Evolutionary conservation across 78 protist species (phyloP), one percentile per base, ranked within the genome.

Genomic region (Guillardia theta): DNA sequence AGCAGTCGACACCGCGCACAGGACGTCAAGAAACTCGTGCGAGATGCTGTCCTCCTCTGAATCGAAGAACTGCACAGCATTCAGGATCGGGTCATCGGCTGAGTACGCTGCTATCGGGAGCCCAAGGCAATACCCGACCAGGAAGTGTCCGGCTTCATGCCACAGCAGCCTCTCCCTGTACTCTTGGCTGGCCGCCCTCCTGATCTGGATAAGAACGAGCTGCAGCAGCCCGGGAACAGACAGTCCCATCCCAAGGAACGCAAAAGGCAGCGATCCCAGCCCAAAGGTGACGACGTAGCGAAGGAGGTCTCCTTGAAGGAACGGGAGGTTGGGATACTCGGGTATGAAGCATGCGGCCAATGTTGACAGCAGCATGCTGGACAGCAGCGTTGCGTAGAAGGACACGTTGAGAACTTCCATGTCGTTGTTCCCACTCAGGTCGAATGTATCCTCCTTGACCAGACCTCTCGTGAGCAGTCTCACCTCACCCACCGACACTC

Each of bases 121-220:
- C 58, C 30, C 15, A 10, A 50, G 58, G 18, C 12, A 4, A 46
- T 77, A 77, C 33, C 90, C 90, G 15, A 78, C 90, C 2, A 78
- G 90, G 50, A 78, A 19, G 8, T 78, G 90, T 18, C 90, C 90
- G 1, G 90, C 90, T n/a, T 78, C 90, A 8, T 78, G 90, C 44
- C 8, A 18, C 50, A 43, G 53, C 50, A 78, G 45, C 21, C 90
- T 3, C 90, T 70, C n/a, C 41, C 83, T 1, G 41, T 36, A 70
- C 83, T 70, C 83, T 18, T 70, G 3, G 41, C 83, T 70, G 41
- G 36, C 1, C 10, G 36, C 46, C 41, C 83, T 36, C 0, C 83
- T 36, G 45, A 12, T 43, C 41, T 70, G 83, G 0, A 70, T 70
- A 48, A 78, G 45, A 18, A 48, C 48, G 0, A 48, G 53, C 90